Base-by-base conservation (phyloP, 805 yeast genomes). In the Candida sonorensis region DNA sequence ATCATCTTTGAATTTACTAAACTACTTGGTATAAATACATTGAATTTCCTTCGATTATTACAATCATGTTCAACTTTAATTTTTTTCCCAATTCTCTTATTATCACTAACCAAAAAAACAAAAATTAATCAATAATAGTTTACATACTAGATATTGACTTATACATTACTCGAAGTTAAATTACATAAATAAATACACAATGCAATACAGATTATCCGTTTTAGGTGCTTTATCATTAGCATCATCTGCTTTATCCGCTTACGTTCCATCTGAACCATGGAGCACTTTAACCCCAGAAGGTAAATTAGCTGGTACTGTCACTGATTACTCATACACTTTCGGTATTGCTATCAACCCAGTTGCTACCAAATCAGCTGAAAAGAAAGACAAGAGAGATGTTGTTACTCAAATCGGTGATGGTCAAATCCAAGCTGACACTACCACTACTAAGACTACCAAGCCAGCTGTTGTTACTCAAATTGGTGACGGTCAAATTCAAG, bases 281-380 rank as follows among this genome's bases (percentile, higher is more conserved):
- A 55, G 79, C 36, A 76, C 85, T 35, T 67, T 81, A 59, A 77
- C 86, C 22, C 88, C 90, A 44, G 36, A 58, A 27, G 75, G 69
- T 28, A 48, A 68, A 33, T 67, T 69, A 17, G 46, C 45, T 9
- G 75, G 75, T 52, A 79, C 78, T 40, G 45, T 67, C 35, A 75
- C 84, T 32, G 75, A 74, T 46, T 76, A 75, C 68, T 38, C 73
- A 22, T 55, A 62, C 33, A 54, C 71, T 30, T 82, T 82, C 51
- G 94, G 88, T 63, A 81, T 82, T 47, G 81, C 81, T 39, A 75
- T 81, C 44, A 64, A 67, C 43, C 73, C 83, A 39, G 49, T 73
- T 29, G 25, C 43, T 33, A 38, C 47, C 15, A 15, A 66, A 22
- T 41, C 56, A 9, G 29, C 31, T 22, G 29, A 33, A 25, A 40